Evolutionary conservation across 495 filamentous ascomycete genomes (phyloP).

Genomic region (Alectoria sarmentosa): DNA sequence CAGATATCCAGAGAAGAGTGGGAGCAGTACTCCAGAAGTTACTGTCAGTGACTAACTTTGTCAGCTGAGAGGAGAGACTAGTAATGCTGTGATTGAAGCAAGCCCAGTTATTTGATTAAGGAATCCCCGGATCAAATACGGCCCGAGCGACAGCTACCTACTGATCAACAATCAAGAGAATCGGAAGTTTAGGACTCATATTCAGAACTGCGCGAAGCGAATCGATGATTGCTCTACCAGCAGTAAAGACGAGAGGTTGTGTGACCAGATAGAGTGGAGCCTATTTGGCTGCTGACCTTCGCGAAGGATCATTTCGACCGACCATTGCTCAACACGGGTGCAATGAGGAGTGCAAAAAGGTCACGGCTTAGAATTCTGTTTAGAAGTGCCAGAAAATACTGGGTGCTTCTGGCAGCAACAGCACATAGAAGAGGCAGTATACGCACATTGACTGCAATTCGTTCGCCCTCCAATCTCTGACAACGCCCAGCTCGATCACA

Average conservation of each 20-base stretch:
- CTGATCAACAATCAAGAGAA: neutral
- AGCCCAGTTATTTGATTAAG: neutral
- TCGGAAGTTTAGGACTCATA: neutral
- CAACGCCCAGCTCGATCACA: neutral
- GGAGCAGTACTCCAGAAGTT: too few species aligned
- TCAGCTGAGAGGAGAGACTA: neutral
- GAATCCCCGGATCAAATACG: neutral
- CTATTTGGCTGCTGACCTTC: neutral
- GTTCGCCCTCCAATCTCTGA: neutral
- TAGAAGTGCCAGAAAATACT: neutral
- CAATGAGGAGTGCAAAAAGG: neutral
- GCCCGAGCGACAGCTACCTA: neutral
- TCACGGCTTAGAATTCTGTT: neutral
- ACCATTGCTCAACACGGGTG: neutral
- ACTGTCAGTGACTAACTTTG: too few species aligned
- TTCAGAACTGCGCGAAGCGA: neutral
- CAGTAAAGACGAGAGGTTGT: neutral
- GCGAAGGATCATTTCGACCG: neutral
- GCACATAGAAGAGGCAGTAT: neutral
- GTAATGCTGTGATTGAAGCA: too few species aligned
- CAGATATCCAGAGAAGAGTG: too few species aligned
- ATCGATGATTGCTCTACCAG: neutral
- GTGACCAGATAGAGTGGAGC: neutral
- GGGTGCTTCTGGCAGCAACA: neutral
- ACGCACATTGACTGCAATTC: neutral